Evolutionary conservation across 2,329 filamentous ascomycete species (phyloP).

Genomic region (Fusarium burgessii): DNA sequence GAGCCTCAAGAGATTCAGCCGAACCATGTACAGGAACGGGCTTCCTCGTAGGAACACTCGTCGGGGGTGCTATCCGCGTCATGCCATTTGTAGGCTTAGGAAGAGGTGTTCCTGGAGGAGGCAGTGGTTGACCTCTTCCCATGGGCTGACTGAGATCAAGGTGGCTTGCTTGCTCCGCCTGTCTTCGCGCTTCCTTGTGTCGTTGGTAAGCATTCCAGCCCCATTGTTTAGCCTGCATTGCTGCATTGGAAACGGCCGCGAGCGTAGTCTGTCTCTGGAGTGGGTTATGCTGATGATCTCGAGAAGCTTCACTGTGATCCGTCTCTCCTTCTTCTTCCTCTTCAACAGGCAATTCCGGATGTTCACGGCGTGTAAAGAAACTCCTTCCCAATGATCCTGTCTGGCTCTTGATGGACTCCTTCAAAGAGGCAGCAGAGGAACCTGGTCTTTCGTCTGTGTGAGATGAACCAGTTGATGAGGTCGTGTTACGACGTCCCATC

Average conservation of each 20-base stretch:
- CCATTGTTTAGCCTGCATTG: conserved; percentile 69
- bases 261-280: conserved; percentile 58
- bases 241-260: conserved; percentile 67
- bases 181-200: conserved; percentile 58
- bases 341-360: conserved; percentile 49
- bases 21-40: conserved; percentile 58
- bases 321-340: conserved; percentile 54
- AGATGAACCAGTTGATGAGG: conserved; percentile 54
- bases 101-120: conserved; percentile 82
- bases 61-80: conserved; percentile 66
- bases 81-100: conserved; percentile 73
- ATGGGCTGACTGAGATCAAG: conserved; percentile 75
- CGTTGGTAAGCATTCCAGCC: conserved; percentile 68
- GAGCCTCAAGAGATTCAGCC: conserved; percentile 43
- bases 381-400: conserved; percentile 54
- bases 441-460: conserved; percentile 42
- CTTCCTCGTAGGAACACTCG: conserved; percentile 73
- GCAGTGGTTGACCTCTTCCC: conserved; percentile 84
- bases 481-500: conserved; percentile 52
- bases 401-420: conserved; percentile 56
- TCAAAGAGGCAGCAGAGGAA: conserved; percentile 51
- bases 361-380: conserved; percentile 57
- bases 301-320: conserved; percentile 47
- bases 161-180: conserved; percentile 48
- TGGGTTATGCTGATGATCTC: conserved; percentile 51